Evolutionary conservation across 306 rosid species (phyloP).

Genomic region (Medicago ruthenica): DNA sequence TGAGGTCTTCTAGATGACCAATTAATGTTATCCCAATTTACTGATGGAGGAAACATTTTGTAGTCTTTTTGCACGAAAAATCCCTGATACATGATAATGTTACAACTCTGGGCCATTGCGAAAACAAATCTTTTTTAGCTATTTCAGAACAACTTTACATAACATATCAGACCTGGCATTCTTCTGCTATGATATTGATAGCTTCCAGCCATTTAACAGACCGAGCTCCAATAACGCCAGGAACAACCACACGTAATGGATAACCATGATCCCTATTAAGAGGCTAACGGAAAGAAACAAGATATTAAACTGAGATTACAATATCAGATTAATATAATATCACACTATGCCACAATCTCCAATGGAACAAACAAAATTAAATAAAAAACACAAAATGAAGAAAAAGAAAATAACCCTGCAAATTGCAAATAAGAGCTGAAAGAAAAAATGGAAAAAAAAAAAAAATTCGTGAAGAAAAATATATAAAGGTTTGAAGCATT

Average conservation of each 20-base stretch:
- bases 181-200: constrained; percentile 70
- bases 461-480: too few species aligned
- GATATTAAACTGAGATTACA: constrained; percentile 37
- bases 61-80: constrained; percentile 98
- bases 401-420: too few species aligned
- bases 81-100: constrained; percentile 62
- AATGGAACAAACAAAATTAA: too few species aligned
- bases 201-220: constrained; percentile 96
- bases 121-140: background rate
- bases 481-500: too few species aligned
- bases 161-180: constrained; percentile 76
- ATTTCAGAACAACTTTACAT: background rate
- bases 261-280: constrained; percentile 96
- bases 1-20: constrained; percentile 93
- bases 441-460: too few species aligned
- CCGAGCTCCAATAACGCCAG: constrained; percentile 97
- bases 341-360: background rate
- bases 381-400: too few species aligned
- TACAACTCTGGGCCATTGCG: constrained; percentile 13
- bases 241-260: constrained; percentile 89
- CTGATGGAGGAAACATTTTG: constrained; percentile 97
- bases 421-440: too few species aligned
- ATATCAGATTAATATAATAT: constrained; percentile 7
- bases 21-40: constrained; percentile 87
- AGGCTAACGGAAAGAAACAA: constrained; percentile 52